Percentiles rank a stretch among this genome's conserved stretches.
phyloP scores from a whole-genome alignment of 768 basidiomycete species.

The Pleurotus eryngii region DNA sequence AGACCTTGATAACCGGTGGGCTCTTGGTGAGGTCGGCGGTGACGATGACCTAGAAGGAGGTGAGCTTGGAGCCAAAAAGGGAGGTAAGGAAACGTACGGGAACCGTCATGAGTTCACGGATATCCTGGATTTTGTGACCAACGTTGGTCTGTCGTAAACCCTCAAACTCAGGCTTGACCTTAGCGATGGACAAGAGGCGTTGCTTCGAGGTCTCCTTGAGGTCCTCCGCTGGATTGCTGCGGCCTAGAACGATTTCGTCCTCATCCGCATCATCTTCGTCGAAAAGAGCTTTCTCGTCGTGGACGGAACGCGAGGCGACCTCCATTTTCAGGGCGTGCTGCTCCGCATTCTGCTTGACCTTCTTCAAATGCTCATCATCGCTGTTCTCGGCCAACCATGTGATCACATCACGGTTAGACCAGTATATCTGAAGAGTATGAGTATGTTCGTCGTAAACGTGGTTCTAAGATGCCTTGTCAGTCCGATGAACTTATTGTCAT shows the following conservation, averaged over 20 bases:
- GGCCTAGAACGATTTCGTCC: conserved; percentile 79
- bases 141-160: conserved; percentile 67
- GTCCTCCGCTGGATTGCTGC: conserved; percentile 34
- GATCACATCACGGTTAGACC: conserved; percentile 93
- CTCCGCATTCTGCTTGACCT: conserved; percentile 90
- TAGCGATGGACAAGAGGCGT: conserved; percentile 71
- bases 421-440: conserved; percentile 91
- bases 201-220: conserved; percentile 71
- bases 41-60: conserved; percentile 71
- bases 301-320: conserved; percentile 77
- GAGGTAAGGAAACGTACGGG: conserved; percentile 55
- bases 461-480: conserved; percentile 47
- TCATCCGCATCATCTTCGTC: conserved; percentile 85
- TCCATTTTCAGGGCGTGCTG: conserved; percentile 92
- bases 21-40: conserved; percentile 95
- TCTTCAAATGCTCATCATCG: conserved; percentile 93
- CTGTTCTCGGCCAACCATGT: conserved; percentile 93
- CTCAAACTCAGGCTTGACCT: conserved; percentile 77
- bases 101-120: conserved; percentile 89
- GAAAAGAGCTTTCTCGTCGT: conserved; percentile 85
- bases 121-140: conserved; percentile 95
- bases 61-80: conserved; percentile 5
- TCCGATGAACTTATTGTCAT: neutral
- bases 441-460: conserved; percentile 95
- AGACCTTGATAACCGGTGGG: conserved; percentile 95